Evolutionary conservation across 768 basidiomycete species (phyloP), one percentile per base, ranked within the genome.

Genomic region (Pleurotus cornucopiae): DNA sequence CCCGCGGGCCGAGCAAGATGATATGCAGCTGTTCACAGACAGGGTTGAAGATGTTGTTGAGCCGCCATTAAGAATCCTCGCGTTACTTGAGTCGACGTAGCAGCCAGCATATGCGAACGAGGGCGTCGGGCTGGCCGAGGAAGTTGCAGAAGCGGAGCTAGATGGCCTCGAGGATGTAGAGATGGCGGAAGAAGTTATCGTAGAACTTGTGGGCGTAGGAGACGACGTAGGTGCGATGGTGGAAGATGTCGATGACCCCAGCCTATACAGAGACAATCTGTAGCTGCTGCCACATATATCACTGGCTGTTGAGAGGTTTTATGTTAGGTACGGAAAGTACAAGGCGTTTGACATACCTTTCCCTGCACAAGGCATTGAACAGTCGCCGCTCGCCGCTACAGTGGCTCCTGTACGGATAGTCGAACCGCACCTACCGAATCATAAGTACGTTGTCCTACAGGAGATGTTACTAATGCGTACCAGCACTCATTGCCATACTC

Each of bases 1-100:
- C 1, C 68, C 69, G 3, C 57, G 56, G 5, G 60, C 56, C 7
- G 61, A 49, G 47, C 71, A 74, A 11, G 57, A 63, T 2, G 67
- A 49, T 25, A 65, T 61, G 49, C 72, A 73, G 41, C 64, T 66
- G 12, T 58, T 39, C n/a, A 72, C 59, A 3, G 72, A 66, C 51
- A 68, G 67, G 5, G 51, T 38, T 5, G 34, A 53, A 18, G 51
- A 53, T 4, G 21, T 39, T 12, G 51, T 39, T 39, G 40, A 38
- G 9, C 34, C 40, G 18, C 37, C 40, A 16, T 38, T 39, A 18
- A 53, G 34, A 16, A 53, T 41, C 34, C 51, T 30, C n/a, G 51
- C 37, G 13, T 38, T 20, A 14, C 34, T 39, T 3, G 51, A 38
- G 16, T 53, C 51, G n/a, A 53, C 51, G 9, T 41, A 53, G 34